Base-by-base conservation (phyloP, 2,329 filamentous ascomycete genomes). In the Ophiosphaerella narmari region DNA sequence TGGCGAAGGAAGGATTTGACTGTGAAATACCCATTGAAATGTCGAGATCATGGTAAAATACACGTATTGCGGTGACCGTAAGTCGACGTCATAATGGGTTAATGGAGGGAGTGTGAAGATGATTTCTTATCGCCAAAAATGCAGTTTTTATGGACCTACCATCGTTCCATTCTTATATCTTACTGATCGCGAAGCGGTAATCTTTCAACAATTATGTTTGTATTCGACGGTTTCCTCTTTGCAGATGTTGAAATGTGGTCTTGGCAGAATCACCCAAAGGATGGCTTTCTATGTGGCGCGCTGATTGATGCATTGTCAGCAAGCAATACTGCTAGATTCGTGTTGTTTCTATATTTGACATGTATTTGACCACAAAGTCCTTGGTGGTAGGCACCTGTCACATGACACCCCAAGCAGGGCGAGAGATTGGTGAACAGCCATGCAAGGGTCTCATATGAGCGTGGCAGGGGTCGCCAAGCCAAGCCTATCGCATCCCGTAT, bases 61-160 rank as follows among this genome's bases (percentile, higher is more conserved):
- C 21, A 52, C 49, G 26, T 7, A 29, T 47, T 51, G 43, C 47
- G 7, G 64, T 68, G 64, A 68, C 66, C 56, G 47, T 18, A 12
- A 36, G 23, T 55, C 63, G 62, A 68, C 66, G 64, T 68, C 66
- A 68, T 67, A 63, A 60, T 59, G 63, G 60, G 57, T 60, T 62
- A 50, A 43, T 41, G 41, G 35, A 41, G 23, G 38, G 14, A 40
- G 14, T 36, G 39, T 31, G 34, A 43, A 29, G 39, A 18, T 13
- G 14, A 21, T 48, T 4, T 48, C 32, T 38, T 54, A 52, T 62
- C 52, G 54, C 49, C 53, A 55, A 57, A 47, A 21, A 21, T 4
- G 12, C 4, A 36, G 12, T 16, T n/a, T 18, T 29, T 29, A 29
- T 29, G 11, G 26, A 29, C 11, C 26, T 7, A 11, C 2, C 11